These are phyloP conservation scores for Lodderomyces margitis DNA, from an alignment of 1,139 yeast genomes.

Conservation along the genomic window DNA sequence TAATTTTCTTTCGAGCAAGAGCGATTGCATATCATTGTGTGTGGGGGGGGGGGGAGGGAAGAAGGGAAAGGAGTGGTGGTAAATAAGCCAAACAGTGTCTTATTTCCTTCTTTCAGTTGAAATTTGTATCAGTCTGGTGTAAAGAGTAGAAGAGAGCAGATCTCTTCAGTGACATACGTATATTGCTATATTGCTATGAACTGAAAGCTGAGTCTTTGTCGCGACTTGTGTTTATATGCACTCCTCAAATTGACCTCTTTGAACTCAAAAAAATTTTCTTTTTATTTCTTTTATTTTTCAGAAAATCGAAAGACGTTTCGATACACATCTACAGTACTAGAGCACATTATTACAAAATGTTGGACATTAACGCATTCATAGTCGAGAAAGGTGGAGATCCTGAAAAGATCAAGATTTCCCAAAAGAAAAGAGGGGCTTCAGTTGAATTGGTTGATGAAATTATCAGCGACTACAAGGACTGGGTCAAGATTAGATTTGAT, in stretches of 20 bases:
- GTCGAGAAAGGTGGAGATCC: conserved; percentile 98
- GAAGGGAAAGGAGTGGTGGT: neutral
- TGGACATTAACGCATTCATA: conserved; percentile 86
- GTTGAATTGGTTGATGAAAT: conserved; percentile 96
- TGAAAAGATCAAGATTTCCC: conserved; percentile 80
- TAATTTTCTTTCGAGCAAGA: conserved; percentile 33
- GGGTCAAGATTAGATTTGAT: conserved; percentile 92
- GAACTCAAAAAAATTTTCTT: neutral
- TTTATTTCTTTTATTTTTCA: neutral
- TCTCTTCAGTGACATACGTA: too few species aligned
- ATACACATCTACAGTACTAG: too few species aligned
- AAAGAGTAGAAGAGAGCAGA: too few species aligned
- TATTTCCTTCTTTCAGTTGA: too few species aligned
- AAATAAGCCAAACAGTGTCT: too few species aligned
- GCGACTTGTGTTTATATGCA: too few species aligned
- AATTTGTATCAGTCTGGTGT: too few species aligned
- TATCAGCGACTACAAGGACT: conserved; percentile 81
- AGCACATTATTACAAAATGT: conserved; percentile 45
- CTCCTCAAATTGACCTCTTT: too few species aligned
- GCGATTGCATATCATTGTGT: conserved; percentile 32
- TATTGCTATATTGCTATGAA: too few species aligned
- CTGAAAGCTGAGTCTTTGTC: too few species aligned
- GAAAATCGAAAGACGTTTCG: neutral
- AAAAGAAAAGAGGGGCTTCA: conserved; percentile 89
- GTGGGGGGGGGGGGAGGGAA: neutral